Base-by-base conservation (phyloP, 768 basidiomycete species). In the Cytidiella melzeri region DNA sequence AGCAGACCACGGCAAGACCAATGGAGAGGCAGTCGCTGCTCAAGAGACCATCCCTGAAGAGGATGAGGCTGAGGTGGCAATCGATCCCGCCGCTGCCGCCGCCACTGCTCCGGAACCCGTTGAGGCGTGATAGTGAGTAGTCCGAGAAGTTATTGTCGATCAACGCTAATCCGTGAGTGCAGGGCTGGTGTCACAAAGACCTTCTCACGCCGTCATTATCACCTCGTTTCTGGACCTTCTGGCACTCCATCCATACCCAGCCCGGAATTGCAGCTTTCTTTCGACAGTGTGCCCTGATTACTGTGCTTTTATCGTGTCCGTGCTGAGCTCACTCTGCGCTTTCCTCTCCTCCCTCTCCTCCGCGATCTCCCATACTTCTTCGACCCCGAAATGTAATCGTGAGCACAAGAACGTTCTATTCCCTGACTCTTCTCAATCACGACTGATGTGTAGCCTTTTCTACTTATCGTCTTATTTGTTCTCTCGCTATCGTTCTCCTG, bases 11-110 rank as follows among this genome's bases (percentile, higher is more conserved):
- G 61, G 66, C 34, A 70, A 71, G 51, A 54, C 52, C 23, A 56
- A 59, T 18, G 57, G 41, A 15, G 61, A 58, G n/a, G 62, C 64
- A 5, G 65, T 71, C 24, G 63, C 62, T 23, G 63, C 59, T 37
- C 67, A 69, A 19, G 75, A 73, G 51, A 72, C 80, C 18, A 84
- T 84, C 52, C 72, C 61, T 43, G 64, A 61, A 52, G 57, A 43
- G 21, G 30, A 38, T 2, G 51, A 52, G 21, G 48, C 51, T 5
- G 50, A 30, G 41, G 41, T 47, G 10, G 30, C 28, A n/a, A 39
- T 37, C n/a, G 41, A 19, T 26, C 38, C 39, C 15, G 50, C 49
- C 20, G 41, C 41, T 34, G 30, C 30, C 30, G 30, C 30, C 30
- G 30, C 30, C 30, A 34, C 30, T 34, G 30, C 30, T 7, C 30